Base-by-base conservation (phyloP, 2,329 filamentous ascomycete species). In the Penicillium sp. region DNA sequence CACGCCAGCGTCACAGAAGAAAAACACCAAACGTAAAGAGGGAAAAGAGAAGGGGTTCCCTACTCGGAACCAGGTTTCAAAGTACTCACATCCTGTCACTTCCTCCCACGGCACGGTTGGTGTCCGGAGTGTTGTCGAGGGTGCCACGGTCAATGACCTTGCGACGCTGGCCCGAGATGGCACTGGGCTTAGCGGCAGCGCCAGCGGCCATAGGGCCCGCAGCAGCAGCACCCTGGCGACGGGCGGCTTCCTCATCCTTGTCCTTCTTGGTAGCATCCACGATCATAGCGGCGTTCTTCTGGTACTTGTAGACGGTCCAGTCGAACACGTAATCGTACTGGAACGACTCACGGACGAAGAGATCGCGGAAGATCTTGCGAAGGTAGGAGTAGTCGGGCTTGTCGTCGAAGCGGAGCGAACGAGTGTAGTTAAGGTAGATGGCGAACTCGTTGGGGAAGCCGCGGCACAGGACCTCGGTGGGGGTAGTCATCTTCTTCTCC, bases 401-500 rank as follows among this genome's bases (percentile, higher is more conserved):
- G 82, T 99, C 94, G 75, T 99, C 94, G 79, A 99, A 99, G 68
- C 94, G 92, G 65, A 99, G 90, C 54, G 92, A 97, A 60, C 94
- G 90, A 51, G 93, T 97, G 84, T 99, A 97, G 88, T 97, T 97
- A 62, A 99, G 85, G 78, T 99, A 99, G 77, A 97, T 97, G 81
- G 93, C 92, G 69, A 99, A 99, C 81, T 99, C 94, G 77, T 97
- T 97, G 69, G 94, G 94, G 83, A 99, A 97, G 66, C 94, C 94
- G 76, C 93, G 92, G 87, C 94, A 99, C 48, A 99, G 90, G 47
- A 97, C 92, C 79, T 99, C 93, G 67, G 93, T 97, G 8, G 94
- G 92, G 3, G 94, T 99, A 14, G 94, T 99, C 94, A 97, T 97
- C 90, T 99, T 99, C 88, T 99, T 99, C 85, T 99, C 94, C 93